Evolutionary conservation across 1,139 yeast species (phyloP), one percentile per base, ranked within the genome.

Genomic region (Yamadazyma jaroonii): DNA sequence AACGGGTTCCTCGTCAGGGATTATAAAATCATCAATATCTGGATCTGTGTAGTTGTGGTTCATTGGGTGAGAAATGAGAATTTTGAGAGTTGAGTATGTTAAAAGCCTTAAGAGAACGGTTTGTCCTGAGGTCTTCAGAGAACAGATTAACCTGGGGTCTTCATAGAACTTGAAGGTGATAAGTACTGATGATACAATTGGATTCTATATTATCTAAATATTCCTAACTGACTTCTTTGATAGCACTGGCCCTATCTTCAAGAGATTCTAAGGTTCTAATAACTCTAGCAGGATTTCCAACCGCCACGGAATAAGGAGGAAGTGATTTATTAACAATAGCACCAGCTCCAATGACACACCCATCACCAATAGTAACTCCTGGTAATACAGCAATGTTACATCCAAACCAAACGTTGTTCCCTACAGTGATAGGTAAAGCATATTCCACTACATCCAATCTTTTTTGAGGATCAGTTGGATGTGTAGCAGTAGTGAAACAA

Each of bases 351-450:
- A 83, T 64, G 1, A 80, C 79, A n/a, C 73, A 67, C 1, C 75
- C 74, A 27, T 77, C 73, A 6, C 89, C 89, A 36, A 83, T 71
- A 1, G 74, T 78, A 10, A 81, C 84, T 2, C 88, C 89, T 2
- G 85, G 84, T 37, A 82, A 58, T 5, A 83, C 67, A 1, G 64
- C 62, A 15, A 64, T 74, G 34, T 70, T 67, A 2, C 80, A 69
- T 8, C 86, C 85, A 32, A 83, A 62, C 90, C 90, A 83, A 12
- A 79, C 84, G 41, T 76, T 72, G 50, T 79, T 67, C 0, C 84
- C 87, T 21, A 83, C 78, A 2, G 58, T 63, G 23, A 83, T 72
- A 3, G 84, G 81, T 29, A 55, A 53, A 0, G 83, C 82, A 47
- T 62, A 73, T 50, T 81, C 86, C 14, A 67, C 66, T 1, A 66